Percentiles rank a stretch among this genome's conserved stretches.
phyloP scores from a whole-genome alignment of 176 grass and related monocot genomes.

The Hordeum marinum region DNA sequence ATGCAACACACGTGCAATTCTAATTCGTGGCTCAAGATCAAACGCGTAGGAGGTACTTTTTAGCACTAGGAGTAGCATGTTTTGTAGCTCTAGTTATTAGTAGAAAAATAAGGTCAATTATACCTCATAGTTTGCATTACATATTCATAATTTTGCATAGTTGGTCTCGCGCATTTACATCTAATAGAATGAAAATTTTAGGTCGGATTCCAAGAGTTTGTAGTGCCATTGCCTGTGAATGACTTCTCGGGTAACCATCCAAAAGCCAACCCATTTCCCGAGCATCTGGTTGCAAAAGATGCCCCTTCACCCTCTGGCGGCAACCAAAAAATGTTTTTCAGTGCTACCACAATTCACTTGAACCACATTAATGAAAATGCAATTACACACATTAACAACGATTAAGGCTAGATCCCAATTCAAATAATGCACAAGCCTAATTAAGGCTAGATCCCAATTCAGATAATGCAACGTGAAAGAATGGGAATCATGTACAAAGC shows the following conservation, averaged over 20 bases:
- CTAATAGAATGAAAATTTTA: constrained; percentile 79
- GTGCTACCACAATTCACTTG: not conserved
- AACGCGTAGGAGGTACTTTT: no score
- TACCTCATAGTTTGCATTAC: not conserved
- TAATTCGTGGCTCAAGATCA: no score
- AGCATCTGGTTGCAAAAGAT: constrained; percentile 79
- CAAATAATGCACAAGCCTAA: no score
- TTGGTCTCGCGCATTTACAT: constrained; percentile 46
- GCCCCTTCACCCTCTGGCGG: constrained; percentile 78
- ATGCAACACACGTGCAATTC: no score
- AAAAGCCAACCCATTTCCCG: constrained; percentile 88
- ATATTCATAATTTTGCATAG: not conserved
- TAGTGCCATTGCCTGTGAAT: constrained; percentile 81
- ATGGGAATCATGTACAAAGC: no score
- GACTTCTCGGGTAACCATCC: constrained; percentile 94
- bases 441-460: no score
- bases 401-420: no score
- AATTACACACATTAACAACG: constrained; percentile 62
- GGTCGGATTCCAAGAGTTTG: constrained; percentile 77
- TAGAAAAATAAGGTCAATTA: not conserved
- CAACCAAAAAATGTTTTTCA: not conserved
- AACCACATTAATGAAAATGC: not conserved
- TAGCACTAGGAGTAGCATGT: no score
- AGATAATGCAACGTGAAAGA: no score
- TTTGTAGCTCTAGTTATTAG: no score